Evolutionary conservation across 352 stramenopile species (phyloP).

Genomic region (Phytophthora multivora): DNA sequence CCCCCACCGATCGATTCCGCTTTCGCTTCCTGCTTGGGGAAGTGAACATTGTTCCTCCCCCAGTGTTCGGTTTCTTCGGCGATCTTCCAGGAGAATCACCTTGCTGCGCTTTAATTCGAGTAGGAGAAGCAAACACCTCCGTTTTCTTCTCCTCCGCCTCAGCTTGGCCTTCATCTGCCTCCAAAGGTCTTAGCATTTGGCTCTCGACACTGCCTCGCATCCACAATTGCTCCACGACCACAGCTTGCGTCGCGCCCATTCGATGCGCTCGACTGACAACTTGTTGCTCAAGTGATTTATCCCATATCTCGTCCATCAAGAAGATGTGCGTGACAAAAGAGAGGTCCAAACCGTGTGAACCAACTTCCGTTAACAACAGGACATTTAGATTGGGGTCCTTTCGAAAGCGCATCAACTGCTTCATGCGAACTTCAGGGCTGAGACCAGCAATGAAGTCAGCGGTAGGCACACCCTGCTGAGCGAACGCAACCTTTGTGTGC

Average conservation of each 20-base stretch:
- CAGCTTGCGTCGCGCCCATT: conserved; percentile 92
- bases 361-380: conserved; percentile 94
- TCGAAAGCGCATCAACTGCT: conserved; percentile 60
- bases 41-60: conserved; percentile 38
- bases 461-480: conserved; percentile 64
- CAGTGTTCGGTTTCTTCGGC: conserved; percentile 37
- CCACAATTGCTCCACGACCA: conserved; percentile 93
- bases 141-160: conserved; percentile 14
- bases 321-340: conserved; percentile 99
- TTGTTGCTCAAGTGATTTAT: conserved; percentile 95
- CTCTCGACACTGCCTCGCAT: conserved; percentile 89
- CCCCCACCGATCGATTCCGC: conserved; percentile 21
- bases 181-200: conserved; percentile 60
- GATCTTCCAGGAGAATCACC: conserved; percentile 22
- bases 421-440: conserved; percentile 48
- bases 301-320: conserved; percentile 96
- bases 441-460: conserved; percentile 71
- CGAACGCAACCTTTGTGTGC: conserved; percentile 70
- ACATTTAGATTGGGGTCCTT: conserved; percentile 83
- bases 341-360: conserved; percentile 95
- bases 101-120: conserved; percentile 8
- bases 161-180: conserved; percentile 23
- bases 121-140: conserved; percentile 16
- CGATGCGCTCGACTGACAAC: conserved; percentile 95
- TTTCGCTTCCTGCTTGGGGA: conserved; percentile 43